Conservation (phyloP, 2,329 filamentous ascomycete genomes). For the Thielaviopsis euricoi region DNA sequence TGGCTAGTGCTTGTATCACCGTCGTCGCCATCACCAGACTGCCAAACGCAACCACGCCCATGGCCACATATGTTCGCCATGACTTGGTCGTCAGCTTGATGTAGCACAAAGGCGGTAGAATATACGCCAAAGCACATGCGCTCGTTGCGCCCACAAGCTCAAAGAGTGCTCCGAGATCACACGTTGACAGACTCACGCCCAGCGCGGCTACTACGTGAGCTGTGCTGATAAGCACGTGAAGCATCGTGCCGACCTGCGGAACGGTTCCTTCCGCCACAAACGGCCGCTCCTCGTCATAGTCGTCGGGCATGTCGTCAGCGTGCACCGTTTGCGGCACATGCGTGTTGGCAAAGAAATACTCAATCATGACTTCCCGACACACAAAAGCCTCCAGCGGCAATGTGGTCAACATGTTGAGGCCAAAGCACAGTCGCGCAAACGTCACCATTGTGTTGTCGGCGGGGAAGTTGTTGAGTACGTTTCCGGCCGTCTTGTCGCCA, state of each 20-base stretch:
- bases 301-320: constrained; percentile 1
- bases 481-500: constrained; percentile 78
- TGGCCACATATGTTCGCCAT: constrained; percentile 57
- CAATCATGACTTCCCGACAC: constrained; percentile 89
- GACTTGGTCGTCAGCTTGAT: constrained; percentile 73
- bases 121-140: constrained; percentile 86
- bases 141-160: constrained; percentile 92
- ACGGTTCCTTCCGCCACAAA: constrained; percentile 11
- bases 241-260: constrained; percentile 35
- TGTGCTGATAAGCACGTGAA: constrained; percentile 77
- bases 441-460: constrained; percentile 85
- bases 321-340: not conserved
- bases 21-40: constrained; percentile 66
- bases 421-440: constrained; percentile 84
- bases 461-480: constrained; percentile 96
- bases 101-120: constrained; percentile 86
- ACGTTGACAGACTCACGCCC: constrained; percentile 65
- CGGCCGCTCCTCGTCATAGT: constrained; percentile 4
- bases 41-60: constrained; percentile 63
- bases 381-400: constrained; percentile 94
- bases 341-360: constrained; percentile 47
- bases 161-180: constrained; percentile 86
- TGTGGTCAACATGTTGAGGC: constrained; percentile 96
- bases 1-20: constrained; percentile 52
- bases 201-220: constrained; percentile 66